A percentile compares a stretch with the other conserved stretches of the same genome.
These are phyloP conservation scores for Narthecium ossifragum DNA, from an alignment of 106 monocot genomes.

Conservation along the genomic window DNA sequence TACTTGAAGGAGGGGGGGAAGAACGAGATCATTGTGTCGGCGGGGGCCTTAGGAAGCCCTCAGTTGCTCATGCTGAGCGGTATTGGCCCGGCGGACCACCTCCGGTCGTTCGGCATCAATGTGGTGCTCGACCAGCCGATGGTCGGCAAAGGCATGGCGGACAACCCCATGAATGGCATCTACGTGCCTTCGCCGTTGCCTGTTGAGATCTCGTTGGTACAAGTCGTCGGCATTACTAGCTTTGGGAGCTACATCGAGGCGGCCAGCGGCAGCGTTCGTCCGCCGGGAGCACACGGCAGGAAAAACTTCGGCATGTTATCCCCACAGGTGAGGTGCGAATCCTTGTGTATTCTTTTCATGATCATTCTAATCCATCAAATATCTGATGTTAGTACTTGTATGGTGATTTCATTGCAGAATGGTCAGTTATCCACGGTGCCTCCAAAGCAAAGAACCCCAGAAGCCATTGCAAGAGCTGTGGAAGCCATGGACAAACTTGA, in stretches of 20 bases:
- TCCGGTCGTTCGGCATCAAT: conserved; percentile 36
- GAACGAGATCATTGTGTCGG: conserved; percentile 69
- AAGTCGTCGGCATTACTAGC: conserved; percentile 88
- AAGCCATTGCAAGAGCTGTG: conserved; percentile 35
- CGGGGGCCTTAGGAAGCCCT: conserved; percentile 81
- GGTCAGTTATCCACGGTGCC: conserved; percentile 54
- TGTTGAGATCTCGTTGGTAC: conserved; percentile 73
- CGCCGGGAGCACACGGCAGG: too few relatives aligned
- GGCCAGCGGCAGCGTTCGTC: conserved; percentile 87
- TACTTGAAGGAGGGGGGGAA: conserved; percentile 2
- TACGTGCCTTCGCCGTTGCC: conserved; percentile 71
- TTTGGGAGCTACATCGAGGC: conserved; percentile 87
- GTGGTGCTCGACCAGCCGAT: conserved; percentile 42
- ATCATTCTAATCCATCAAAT: too few relatives aligned
- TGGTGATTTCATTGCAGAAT: too few relatives aligned
- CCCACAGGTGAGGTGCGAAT: too few relatives aligned
- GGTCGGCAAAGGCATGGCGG: conserved; percentile 75
- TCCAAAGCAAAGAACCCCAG: conserved; percentile 61
- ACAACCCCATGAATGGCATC: conserved; percentile 93
- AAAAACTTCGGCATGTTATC: too few relatives aligned
- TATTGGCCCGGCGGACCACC: conserved; percentile 60
- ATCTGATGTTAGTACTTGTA: too few relatives aligned
- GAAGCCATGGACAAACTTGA: conserved; percentile 24
- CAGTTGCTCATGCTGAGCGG: conserved; percentile 88
- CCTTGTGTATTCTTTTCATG: too few relatives aligned